A percentile compares a stretch with the other conserved stretches of the same genome.
Evolutionary conservation across 495 filamentous ascomycete genomes (phyloP).

Genomic region (Emericellopsis terricola): DNA sequence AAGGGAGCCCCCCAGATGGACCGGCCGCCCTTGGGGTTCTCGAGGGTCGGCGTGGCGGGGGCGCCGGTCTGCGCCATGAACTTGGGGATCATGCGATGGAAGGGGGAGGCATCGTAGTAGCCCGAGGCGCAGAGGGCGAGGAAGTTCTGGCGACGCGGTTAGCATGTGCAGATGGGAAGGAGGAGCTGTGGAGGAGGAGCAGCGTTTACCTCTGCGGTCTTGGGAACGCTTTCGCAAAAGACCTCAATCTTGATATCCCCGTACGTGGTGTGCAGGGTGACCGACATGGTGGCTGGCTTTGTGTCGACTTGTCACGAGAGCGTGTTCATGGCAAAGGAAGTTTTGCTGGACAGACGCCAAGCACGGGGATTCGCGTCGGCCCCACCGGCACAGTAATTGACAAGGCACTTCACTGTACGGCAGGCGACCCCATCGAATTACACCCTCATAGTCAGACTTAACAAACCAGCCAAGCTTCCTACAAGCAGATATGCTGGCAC

Average conservation of each 20-base stretch:
- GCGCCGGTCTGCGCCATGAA: conserved; percentile 92
- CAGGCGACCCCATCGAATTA: no score
- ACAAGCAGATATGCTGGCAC: no score
- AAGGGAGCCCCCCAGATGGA: conserved; percentile 76
- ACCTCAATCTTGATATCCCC: conserved; percentile 92
- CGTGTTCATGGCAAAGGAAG: no score
- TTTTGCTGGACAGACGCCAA: neutral
- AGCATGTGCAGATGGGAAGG: neutral
- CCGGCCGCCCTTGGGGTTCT: conserved; percentile 55
- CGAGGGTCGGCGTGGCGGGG: conserved; percentile 41
- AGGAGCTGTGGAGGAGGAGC: conserved; percentile 39
- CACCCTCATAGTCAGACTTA: no score
- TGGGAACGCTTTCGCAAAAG: conserved; percentile 86
- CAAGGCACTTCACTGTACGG: no score
- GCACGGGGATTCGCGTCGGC: neutral
- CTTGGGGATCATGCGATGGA: conserved; percentile 74
- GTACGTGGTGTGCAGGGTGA: conserved; percentile 71
- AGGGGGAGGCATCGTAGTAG: conserved; percentile 75
- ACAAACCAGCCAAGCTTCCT: no score
- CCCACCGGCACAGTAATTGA: neutral
- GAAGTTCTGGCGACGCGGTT: conserved; percentile 53
- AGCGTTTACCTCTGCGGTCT: conserved; percentile 73
- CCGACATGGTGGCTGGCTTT: conserved; percentile 26
- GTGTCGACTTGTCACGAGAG: no score
- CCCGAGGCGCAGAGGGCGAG: conserved; percentile 81